Conservation (phyloP, 164 flowering plant genomes). For the Tinospora cordifolia region DNA sequence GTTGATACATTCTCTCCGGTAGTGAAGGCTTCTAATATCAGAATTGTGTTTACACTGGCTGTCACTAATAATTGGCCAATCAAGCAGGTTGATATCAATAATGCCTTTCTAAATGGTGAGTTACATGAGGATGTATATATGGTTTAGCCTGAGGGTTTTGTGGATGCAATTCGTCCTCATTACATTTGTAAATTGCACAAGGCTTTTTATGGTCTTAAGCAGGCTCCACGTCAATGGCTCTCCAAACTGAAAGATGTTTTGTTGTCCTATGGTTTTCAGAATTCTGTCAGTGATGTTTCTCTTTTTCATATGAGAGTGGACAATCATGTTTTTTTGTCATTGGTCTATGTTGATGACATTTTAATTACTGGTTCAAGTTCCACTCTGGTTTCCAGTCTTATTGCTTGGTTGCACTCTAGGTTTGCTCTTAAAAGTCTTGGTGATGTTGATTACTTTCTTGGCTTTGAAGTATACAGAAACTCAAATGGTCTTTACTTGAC, state of each 20-base stretch:
- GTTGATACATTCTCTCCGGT: background rate
- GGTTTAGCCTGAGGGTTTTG: background rate
- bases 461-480: background rate
- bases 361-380: no score
- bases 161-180: background rate
- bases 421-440: no score
- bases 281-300: background rate
- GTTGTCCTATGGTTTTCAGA: background rate
- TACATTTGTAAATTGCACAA: background rate
- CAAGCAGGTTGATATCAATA: background rate
- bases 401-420: no score
- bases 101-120: no score
- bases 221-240: no score
- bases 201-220: no score
- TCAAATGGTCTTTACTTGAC: background rate
- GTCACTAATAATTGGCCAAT: background rate
- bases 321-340: no score
- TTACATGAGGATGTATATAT: no score
- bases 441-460: background rate
- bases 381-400: no score
- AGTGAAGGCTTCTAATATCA: background rate
- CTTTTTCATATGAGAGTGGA: background rate
- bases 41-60: background rate
- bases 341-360: no score
- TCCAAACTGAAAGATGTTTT: background rate